Base-by-base conservation (phyloP, 176 grass and related monocot species). In the Bolboschoenus planiculmis region DNA sequence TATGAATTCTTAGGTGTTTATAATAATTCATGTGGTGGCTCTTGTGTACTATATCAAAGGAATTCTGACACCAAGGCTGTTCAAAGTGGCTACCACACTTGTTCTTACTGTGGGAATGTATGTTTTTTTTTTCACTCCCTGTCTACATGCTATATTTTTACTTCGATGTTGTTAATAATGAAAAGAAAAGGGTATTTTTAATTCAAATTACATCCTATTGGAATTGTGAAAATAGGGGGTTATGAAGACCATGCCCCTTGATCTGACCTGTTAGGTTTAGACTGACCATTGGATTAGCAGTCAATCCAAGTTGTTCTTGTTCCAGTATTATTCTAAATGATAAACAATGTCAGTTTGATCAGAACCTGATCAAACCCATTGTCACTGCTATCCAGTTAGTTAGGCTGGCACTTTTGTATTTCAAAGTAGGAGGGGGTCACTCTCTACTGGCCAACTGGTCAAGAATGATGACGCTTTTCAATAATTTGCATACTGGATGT, bases 51-150 rank as follows among this genome's bases (percentile, higher is more conserved):
- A 99, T 70, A 91, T 99, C 62, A 99, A 96, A 93, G 93, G 97
- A 80, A 91, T 96, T 83, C 27, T 99, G 83, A 89, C 93, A 87
- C 97, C 91, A 73, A 90, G 84, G 71, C 83, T 99, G 72, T 99
- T 92, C 85, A 99, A 96, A 96, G 87, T 96, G 90, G 97, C 97
- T 78, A 90, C 95, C 87, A 99, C 97, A 87, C 91, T 99, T 78
- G 85, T 99, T 62, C 86, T 99, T 81, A 90, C 91, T 43, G 23
- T 92, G 85, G 97, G 97, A 74, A 78, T 95, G 97, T 99, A 96
- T 89, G 93, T 82, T 58, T 85, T 24, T 85, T n/a, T 54, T 84
- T 30, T 83, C 29, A 29, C 73, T 80, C 42, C 77, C 83, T 16
- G 56, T 7, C 70, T 64, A 64, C 79, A 63, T 53, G 60, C 7